Percentiles rank a stretch among this genome's conserved stretches.
These are phyloP conservation scores for Neonectria punicea DNA, from an alignment of 2,329 filamentous ascomycete species.

Conservation along the genomic window DNA sequence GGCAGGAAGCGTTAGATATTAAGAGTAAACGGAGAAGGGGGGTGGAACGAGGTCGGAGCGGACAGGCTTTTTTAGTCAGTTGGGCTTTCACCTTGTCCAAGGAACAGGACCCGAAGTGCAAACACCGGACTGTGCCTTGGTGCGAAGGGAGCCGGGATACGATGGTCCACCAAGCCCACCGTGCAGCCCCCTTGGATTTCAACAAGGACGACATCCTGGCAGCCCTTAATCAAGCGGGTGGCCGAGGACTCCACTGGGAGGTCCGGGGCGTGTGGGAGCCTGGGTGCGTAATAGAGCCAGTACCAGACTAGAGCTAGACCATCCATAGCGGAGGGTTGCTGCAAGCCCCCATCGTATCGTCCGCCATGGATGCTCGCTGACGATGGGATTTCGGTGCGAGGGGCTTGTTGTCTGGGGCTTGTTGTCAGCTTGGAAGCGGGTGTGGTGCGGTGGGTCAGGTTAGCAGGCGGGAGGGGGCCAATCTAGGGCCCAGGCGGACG, in stretches of 20 bases:
- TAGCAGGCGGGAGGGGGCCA: conserved; percentile 1
- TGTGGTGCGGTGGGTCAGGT: neutral
- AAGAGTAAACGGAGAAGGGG: conserved; percentile 39
- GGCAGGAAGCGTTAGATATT: conserved; percentile 43
- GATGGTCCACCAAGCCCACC: conserved; percentile 30
- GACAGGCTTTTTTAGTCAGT: conserved; percentile 37
- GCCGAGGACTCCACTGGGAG: conserved; percentile 22
- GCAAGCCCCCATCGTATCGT: neutral
- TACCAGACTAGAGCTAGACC: no score
- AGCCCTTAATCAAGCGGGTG: conserved; percentile 28
- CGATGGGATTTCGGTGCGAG: conserved; percentile 2
- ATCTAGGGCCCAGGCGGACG: neutral
- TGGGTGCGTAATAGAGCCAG: neutral
- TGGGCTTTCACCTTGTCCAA: conserved; percentile 29
- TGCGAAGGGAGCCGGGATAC: conserved; percentile 28
- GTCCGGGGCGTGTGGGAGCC: neutral
- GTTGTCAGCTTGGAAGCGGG: neutral
- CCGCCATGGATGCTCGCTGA: neutral
- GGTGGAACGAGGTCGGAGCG: conserved; percentile 33
- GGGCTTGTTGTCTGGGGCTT: neutral
- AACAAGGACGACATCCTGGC: conserved; percentile 25
- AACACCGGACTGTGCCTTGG: conserved; percentile 41
- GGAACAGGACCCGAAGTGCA: conserved; percentile 37
- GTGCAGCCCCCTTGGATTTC: conserved; percentile 38
- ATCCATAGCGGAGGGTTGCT: no score